A percentile compares a stretch with the other conserved stretches of the same genome.
phyloP scores from a whole-genome alignment of 73 alveolate genomes.

The Stentor coeruleus region DNA sequence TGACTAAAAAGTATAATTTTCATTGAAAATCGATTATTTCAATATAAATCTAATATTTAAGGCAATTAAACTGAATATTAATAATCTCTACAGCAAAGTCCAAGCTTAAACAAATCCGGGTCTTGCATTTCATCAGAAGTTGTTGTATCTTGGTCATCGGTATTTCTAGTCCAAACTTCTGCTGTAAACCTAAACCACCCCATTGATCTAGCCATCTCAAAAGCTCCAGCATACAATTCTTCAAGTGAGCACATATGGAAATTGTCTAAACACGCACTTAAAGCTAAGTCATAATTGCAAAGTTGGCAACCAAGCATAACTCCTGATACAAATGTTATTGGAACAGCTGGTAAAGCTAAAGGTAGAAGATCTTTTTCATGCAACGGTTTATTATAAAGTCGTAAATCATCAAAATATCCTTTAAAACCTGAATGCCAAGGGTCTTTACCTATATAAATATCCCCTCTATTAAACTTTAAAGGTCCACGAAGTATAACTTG shows the following conservation, averaged over 20 bases:
- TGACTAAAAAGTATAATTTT: no score
- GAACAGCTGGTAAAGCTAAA: background rate
- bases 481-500: constrained; percentile 11
- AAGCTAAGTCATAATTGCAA: background rate
- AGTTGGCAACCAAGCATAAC: constrained; percentile 23
- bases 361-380: constrained; percentile 12
- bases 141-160: constrained; percentile 21
- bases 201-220: constrained; percentile 24
- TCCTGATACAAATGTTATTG: background rate
- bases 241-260: constrained; percentile 17
- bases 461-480: constrained; percentile 4
- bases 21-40: no score
- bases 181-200: constrained; percentile 27
- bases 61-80: background rate
- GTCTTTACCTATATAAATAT: background rate
- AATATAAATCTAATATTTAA: no score
- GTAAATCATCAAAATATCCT: constrained; percentile 16
- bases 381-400: background rate
- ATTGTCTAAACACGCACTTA: background rate
- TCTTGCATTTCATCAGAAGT: constrained; percentile 23
- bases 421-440: constrained; percentile 15
- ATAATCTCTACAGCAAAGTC: constrained; percentile 22
- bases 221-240: constrained; percentile 19
- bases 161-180: constrained; percentile 21
- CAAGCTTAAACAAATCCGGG: constrained; percentile 27